Base-by-base conservation (phyloP, 345 rosid genomes). In the Excoecaria cochinchinensis region DNA sequence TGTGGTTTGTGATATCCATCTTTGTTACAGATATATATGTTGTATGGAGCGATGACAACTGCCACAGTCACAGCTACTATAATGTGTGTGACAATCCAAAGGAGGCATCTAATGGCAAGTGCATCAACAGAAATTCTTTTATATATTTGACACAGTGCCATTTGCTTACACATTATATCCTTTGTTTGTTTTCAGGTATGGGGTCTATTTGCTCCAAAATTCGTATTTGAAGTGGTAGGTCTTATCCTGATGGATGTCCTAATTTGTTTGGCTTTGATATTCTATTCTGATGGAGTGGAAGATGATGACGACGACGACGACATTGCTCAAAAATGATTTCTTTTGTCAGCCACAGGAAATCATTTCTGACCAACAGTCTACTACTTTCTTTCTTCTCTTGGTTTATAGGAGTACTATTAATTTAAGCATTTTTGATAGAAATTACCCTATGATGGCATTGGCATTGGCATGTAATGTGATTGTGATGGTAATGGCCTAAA, bases 191-290 rank as follows among this genome's bases (percentile, higher is more conserved):
- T 80, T 80, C 97, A 91, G 97, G 99, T 95, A 24, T 90, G 99
- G 99, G 97, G 97, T 58, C 76, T 93, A 74, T 95, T 95, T 82
- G 97, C 97, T 69, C 99, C 97, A 0, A 91, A 95, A 83, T 89
- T 93, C 75, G 99, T 89, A 48, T 95, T 93, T 61, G 96, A 90
- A 75, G 91, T 86, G 78, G 91, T 83, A 64, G 91, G 91, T 70
- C 89, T 93, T 48, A 24, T 95, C 50, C 89, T 92, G 39, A 80
- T 86, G 0, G 97, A 91, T 57, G 24, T 81, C 63, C 82, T 92
- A 47, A 91, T 89, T 74, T 88, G 90, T 79, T 68, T 91, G 77
- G 92, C 93, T n/a, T 88, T 87, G 56, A 77, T 84, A 53, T 93
- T 85, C 86, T 85, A 84, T 77, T 57, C 61, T 42, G 64, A 53